Conservation (phyloP, 2,329 filamentous ascomycete species). For the Cladophialophora yegresii region DNA sequence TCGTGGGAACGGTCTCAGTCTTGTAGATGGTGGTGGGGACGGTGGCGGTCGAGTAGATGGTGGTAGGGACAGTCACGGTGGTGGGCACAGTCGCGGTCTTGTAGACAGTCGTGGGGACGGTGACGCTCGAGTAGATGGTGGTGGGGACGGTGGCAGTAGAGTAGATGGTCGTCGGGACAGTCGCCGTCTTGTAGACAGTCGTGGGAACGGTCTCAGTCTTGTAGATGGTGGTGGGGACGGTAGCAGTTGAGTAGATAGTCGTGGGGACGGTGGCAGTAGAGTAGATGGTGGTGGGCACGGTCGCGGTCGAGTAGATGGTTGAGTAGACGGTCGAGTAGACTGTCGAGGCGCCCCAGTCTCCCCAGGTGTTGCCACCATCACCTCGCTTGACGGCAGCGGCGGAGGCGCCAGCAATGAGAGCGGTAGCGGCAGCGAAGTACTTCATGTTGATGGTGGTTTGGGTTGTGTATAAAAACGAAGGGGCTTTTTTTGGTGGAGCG, state of each 20-base stretch:
- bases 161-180: conserved; percentile 4
- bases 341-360: conserved; percentile 9
- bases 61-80: neutral
- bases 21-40: conserved; percentile 1
- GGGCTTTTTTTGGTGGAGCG: neutral
- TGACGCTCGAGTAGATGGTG: neutral
- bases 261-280: neutral
- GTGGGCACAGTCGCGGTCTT: neutral
- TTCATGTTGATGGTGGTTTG: conserved; percentile 10
- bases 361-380: conserved; percentile 6
- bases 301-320: conserved; percentile 11
- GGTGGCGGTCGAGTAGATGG: conserved; percentile 1
- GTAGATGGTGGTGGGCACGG: neutral
- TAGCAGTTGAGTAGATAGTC: conserved; percentile 3
- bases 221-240: neutral
- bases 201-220: conserved; percentile 2
- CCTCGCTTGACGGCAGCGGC: conserved; percentile 13
- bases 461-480: neutral
- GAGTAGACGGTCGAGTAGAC: conserved; percentile 13
- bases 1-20: conserved; percentile 1
- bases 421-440: conserved; percentile 16
- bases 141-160: conserved; percentile 2
- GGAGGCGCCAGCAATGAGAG: conserved; percentile 4
- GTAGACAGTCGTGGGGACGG: neutral
- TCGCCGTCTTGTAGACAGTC: conserved; percentile 8